phyloP scores from a whole-genome alignment of 768 basidiomycete genomes.

The Terana coerulea region DNA sequence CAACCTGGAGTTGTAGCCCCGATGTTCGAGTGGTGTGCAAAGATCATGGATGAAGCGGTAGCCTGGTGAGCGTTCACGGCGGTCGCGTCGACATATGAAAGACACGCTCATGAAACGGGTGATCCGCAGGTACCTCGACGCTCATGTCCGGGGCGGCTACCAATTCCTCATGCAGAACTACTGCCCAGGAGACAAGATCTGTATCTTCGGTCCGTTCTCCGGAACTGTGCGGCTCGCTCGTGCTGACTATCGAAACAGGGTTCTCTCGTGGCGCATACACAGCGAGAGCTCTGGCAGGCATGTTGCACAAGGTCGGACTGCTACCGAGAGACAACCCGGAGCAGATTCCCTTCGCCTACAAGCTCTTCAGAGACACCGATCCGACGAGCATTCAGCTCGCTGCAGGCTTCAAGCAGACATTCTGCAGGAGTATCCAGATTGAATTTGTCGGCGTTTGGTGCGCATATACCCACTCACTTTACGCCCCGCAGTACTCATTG shows the following conservation, averaged over 20 bases:
- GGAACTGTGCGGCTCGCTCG: neutral
- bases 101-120: too few relatives aligned
- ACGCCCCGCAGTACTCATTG: neutral
- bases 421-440: conserved; percentile 62
- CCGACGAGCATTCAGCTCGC: conserved; percentile 41
- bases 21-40: conserved; percentile 52
- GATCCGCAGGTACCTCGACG: conserved; percentile 56
- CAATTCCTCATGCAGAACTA: conserved; percentile 78
- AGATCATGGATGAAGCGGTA: conserved; percentile 61
- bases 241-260: conserved; percentile 37
- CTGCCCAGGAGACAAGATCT: conserved; percentile 67
- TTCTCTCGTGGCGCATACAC: conserved; percentile 75
- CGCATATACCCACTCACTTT: conserved; percentile 14
- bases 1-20: conserved; percentile 67
- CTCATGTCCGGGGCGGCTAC: conserved; percentile 74
- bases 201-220: conserved; percentile 54
- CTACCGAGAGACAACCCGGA: conserved; percentile 64
- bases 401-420: conserved; percentile 69
- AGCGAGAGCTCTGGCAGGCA: conserved; percentile 69
- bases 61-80: conserved; percentile 55
- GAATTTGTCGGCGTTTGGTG: conserved; percentile 82
- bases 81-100: too few relatives aligned
- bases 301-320: conserved; percentile 73
- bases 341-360: conserved; percentile 73
- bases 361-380: conserved; percentile 58